A percentile compares a stretch with the other conserved stretches of the same genome.
phyloP scores from a whole-genome alignment of 129 eudicot genomes.

The Logfia minima region DNA sequence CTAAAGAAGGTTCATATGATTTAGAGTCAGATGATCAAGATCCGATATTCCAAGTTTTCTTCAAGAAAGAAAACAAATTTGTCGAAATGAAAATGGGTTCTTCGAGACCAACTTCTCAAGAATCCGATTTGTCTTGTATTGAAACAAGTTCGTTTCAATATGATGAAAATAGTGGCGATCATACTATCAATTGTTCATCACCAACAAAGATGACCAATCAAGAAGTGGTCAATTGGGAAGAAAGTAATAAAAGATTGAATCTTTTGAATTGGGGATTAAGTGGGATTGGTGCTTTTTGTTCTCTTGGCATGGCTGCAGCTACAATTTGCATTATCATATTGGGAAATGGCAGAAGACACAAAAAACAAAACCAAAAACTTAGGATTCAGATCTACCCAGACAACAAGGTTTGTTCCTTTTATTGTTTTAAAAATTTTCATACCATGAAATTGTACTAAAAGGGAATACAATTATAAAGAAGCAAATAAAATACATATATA shows the following conservation, averaged over 20 bases:
- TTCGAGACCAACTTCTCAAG: conserved; percentile 39
- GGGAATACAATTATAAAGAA: neutral
- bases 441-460: neutral
- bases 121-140: conserved; percentile 33
- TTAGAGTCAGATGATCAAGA: conserved; percentile 39
- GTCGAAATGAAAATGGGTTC: conserved; percentile 75
- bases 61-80: conserved; percentile 73
- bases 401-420: conserved; percentile 56
- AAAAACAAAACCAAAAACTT: conserved; percentile 55
- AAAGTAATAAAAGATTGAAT: conserved; percentile 33
- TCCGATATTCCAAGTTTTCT: conserved; percentile 55
- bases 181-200: conserved; percentile 28
- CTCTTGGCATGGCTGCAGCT: conserved; percentile 78
- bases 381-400: conserved; percentile 56
- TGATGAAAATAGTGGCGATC: conserved; percentile 43
- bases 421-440: neutral
- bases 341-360: conserved; percentile 41
- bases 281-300: conserved; percentile 74
- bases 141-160: conserved; percentile 42
- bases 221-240: conserved; percentile 33
- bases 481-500: neutral
- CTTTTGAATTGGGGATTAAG: conserved; percentile 48
- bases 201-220: conserved; percentile 38
- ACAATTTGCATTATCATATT: conserved; percentile 58
- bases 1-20: conserved; percentile 15